A percentile compares a stretch with the other conserved stretches of the same genome.
phyloP scores from a whole-genome alignment of 805 yeast species.

The Lipomyces anomalus region DNA sequence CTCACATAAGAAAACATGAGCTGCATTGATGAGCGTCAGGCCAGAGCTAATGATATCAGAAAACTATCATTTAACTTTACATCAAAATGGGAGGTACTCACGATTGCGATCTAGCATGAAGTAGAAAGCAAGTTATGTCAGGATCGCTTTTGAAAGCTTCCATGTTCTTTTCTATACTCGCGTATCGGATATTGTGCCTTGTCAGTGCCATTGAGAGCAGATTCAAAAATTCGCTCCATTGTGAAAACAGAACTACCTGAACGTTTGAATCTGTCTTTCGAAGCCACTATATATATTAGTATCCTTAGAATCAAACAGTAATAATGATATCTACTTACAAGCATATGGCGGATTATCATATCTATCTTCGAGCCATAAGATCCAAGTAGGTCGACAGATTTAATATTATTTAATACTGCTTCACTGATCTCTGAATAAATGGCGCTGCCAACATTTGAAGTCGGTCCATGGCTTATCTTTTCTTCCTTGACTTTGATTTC shows the following conservation, averaged over 20 bases:
- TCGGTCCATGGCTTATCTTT: constrained; percentile 1
- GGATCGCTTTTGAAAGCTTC: constrained; percentile 32
- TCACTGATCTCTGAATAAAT: constrained; percentile 29
- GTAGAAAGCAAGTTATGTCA: constrained; percentile 70
- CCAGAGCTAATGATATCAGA: constrained; percentile 48
- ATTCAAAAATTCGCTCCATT: constrained; percentile 71
- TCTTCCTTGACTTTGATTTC: constrained; percentile 37
- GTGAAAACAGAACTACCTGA: constrained; percentile 85
- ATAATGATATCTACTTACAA: constrained; percentile 29
- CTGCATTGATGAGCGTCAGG: constrained; percentile 82
- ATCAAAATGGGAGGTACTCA: constrained; percentile 26
- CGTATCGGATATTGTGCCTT: constrained; percentile 49
- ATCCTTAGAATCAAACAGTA: too few species aligned
- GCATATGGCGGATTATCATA: constrained; percentile 65
- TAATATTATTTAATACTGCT: constrained; percentile 35
- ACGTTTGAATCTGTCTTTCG: constrained; percentile 51
- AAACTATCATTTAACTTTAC: not conserved
- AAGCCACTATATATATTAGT: too few species aligned
- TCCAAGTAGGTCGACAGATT: constrained; percentile 37
- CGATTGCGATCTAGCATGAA: constrained; percentile 82
- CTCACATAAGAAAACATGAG: constrained; percentile 86
- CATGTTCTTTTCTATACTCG: constrained; percentile 45
- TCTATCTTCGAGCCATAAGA: constrained; percentile 84
- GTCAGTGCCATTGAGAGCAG: constrained; percentile 62
- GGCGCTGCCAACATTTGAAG: constrained; percentile 7